Percentiles rank a stretch among this genome's conserved stretches.
These are phyloP conservation scores for peach (Prunus persica) DNA, from an alignment of 306 rosid genomes.

Conservation along the genomic window DNA sequence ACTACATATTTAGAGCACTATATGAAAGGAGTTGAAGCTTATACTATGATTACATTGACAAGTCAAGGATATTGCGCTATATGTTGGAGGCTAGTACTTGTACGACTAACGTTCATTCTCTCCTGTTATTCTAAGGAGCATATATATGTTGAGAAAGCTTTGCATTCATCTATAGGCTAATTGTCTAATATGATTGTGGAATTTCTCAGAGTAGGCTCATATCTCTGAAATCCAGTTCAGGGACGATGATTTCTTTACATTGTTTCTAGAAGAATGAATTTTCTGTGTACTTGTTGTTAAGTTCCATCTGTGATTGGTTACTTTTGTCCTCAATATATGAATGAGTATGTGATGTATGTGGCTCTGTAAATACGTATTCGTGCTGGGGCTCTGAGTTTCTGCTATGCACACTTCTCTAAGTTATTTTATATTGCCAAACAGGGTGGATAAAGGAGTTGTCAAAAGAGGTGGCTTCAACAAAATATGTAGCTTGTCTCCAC, in stretches of 20 bases:
- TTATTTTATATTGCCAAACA: neutral
- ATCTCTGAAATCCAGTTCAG: neutral
- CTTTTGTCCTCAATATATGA: neutral
- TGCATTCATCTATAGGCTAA: neutral
- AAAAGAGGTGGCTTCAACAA: constrained; percentile 39
- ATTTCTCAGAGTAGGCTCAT: neutral
- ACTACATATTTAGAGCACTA: neutral
- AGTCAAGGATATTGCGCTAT: neutral
- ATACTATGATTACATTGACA: neutral
- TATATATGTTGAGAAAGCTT: neutral
- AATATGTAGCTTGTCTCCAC: constrained; percentile 41
- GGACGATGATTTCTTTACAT: neutral
- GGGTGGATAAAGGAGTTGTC: constrained; percentile 27
- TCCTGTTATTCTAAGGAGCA: neutral
- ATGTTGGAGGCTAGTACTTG: neutral
- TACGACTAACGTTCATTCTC: neutral
- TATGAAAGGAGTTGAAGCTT: neutral
- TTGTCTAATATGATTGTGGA: constrained; percentile 4
- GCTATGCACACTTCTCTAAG: neutral
- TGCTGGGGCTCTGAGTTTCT: neutral
- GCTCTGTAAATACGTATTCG: neutral
- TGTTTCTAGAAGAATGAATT: neutral
- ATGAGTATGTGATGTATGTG: neutral
- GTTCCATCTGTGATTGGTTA: constrained; percentile 4
- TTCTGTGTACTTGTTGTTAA: neutral